Evolutionary conservation across 139 green algal genomes (phyloP).

Genomic region (Pleodorina starrii): DNA sequence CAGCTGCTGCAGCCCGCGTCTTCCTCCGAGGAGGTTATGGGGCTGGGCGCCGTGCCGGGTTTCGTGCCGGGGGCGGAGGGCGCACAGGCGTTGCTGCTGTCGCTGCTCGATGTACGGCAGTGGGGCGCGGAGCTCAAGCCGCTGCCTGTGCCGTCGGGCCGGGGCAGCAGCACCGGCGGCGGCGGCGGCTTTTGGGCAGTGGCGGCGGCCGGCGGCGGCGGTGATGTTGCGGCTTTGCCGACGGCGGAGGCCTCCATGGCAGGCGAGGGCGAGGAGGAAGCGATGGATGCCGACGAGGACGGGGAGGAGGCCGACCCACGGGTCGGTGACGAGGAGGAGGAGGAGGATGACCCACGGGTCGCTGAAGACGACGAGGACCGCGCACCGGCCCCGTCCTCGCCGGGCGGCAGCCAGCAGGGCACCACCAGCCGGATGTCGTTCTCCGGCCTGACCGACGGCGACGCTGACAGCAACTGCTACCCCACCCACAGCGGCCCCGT

Average conservation of each 20-base stretch:
- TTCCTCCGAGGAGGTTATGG: not conserved
- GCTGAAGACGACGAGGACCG: not conserved
- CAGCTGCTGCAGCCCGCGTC: too few species aligned
- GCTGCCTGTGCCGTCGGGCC: not conserved
- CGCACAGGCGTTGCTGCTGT: constrained; percentile 33
- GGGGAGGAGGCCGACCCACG: not conserved
- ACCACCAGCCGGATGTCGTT: not conserved
- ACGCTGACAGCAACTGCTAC: constrained; percentile 7
- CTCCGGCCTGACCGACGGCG: constrained; percentile 26
- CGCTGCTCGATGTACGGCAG: constrained; percentile 37
- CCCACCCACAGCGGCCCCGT: not conserved
- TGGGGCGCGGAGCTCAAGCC: not conserved
- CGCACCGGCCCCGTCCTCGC: not conserved
- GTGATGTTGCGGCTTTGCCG: not conserved
- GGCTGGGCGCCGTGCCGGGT: not conserved
- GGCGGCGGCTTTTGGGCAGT: too few species aligned
- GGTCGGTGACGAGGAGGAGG: not conserved
- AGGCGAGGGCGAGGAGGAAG: not conserved
- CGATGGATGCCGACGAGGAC: not conserved
- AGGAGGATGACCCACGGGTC: constrained; percentile 22
- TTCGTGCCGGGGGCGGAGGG: constrained; percentile 1
- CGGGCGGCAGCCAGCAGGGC: not conserved
- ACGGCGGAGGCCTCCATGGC: not conserved
- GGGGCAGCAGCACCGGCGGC: not conserved
- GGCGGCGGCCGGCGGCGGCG: not conserved